Base-by-base conservation (phyloP, 2,329 filamentous ascomycete species). In the Hypocreales sp. region DNA sequence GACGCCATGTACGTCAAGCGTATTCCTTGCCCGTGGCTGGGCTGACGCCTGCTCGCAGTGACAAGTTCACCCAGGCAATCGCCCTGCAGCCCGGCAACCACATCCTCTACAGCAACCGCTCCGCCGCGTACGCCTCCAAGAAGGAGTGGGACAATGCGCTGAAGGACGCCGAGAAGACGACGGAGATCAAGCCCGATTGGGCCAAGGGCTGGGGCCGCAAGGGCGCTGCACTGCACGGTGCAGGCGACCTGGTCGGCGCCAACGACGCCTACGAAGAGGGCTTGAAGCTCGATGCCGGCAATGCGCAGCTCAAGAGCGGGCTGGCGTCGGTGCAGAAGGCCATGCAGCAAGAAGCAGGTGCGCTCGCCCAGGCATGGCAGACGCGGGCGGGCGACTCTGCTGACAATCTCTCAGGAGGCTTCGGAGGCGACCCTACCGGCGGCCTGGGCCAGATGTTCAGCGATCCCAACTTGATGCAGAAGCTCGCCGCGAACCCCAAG, bases 71-170 rank as follows among this genome's bases (percentile, higher is more conserved):
- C 31, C 70, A 93, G 57, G 90, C 90, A 28, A 94, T 98, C 48
- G 79, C 73, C 31, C 58, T 92, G 46, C 81, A 94, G 37, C 78
- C 86, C 26, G 60, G 64, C 35, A 98, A 98, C 56, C 90, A 98
- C 56, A 87, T 98, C 40, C 79, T 98, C 31, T 98, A 87, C 68
- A 95, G 86, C 48, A 98, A 98, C 61, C 77, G 90, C 41, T 95
- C 90, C 17, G 90, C 72, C 31, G 73, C 72, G 24, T 72, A 92
- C 48, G 82, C 87, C 24, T 94, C 90, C 28, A 79, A 93, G 56
- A 82, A 76, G 53, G 73, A 95, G 32, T 98, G 80, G 65, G 63
- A 79, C 37, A 69, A 78, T 40, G 90, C 90, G 13, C 61, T 95
- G 15, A 67, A 79, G 36, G 90, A 98, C 64, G 90, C 90, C 31